These are phyloP conservation scores for Heterobasidion annosum DNA, from an alignment of 1,284 basidiomycete species.

Conservation along the genomic window DNA sequence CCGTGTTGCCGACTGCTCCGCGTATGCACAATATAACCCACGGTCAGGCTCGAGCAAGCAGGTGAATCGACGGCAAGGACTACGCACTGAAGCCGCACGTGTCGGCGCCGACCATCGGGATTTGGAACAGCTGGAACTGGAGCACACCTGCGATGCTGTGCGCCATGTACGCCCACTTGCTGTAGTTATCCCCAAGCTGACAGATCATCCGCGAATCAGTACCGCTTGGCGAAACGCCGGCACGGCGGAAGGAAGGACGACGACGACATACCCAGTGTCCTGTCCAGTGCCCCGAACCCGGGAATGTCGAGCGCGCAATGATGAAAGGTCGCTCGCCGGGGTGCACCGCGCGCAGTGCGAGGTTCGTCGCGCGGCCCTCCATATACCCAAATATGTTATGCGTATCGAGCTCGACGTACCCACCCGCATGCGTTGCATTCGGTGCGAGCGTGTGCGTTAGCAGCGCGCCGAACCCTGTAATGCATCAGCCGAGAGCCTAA, in stretches of 20 bases:
- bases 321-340: conserved; percentile 57
- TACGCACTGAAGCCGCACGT: conserved; percentile 54
- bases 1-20: conserved; percentile 50
- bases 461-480: conserved; percentile 34
- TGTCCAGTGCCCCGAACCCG: conserved; percentile 12
- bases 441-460: conserved; percentile 44
- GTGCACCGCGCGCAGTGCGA: conserved; percentile 38
- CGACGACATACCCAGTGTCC: conserved; percentile 18
- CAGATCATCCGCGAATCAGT: neutral
- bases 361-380: conserved; percentile 53
- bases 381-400: conserved; percentile 63
- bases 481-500: neutral
- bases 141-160: conserved; percentile 56
- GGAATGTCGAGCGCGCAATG: conserved; percentile 39
- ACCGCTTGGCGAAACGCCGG: neutral
- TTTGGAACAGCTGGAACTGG: conserved; percentile 71
- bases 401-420: conserved; percentile 47
- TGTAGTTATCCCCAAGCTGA: conserved; percentile 68
- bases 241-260: neutral
- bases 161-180: conserved; percentile 54
- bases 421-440: conserved; percentile 51
- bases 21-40: neutral
- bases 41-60: neutral
- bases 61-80: neutral
- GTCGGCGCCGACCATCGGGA: conserved; percentile 73